Conservation (phyloP, 148 eudicot genomes). For the Bassia scoparia region DNA sequence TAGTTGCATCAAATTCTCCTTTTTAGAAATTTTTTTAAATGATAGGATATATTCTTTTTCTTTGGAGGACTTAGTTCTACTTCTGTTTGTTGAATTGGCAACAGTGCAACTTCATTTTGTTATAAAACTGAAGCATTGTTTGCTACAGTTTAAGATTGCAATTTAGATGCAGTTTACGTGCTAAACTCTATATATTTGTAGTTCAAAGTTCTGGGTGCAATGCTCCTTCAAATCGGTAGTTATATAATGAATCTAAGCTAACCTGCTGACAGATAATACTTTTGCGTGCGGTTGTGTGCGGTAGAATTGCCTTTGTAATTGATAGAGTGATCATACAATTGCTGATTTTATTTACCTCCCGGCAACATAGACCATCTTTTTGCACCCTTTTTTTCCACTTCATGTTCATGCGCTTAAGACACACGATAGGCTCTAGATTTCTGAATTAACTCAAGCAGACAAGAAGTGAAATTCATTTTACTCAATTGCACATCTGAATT, state of each 20-base stretch:
- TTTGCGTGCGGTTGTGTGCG: no score
- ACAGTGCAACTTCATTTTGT: neutral
- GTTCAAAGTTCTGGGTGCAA: conserved; percentile 1
- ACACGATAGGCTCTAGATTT: neutral
- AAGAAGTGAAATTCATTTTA: neutral
- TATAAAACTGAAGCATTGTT: neutral
- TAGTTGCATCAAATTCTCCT: neutral
- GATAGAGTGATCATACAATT: no score
- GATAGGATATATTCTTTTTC: neutral
- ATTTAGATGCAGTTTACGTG: neutral
- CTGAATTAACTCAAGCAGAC: neutral
- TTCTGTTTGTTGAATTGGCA: neutral
- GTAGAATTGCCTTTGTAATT: no score
- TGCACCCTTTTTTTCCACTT: neutral
- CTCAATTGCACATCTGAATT: neutral
- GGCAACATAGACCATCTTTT: neutral
- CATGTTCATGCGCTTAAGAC: neutral
- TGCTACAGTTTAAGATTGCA: neutral
- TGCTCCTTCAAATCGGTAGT: neutral
- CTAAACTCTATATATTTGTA: neutral
- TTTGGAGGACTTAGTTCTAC: neutral
- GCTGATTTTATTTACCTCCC: no score
- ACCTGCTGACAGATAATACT: neutral
- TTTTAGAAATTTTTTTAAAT: neutral
- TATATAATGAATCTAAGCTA: neutral